These are phyloP conservation scores for Pseudogymnoascus sp. DNA, from an alignment of 2,329 filamentous ascomycete genomes.

Conservation along the genomic window DNA sequence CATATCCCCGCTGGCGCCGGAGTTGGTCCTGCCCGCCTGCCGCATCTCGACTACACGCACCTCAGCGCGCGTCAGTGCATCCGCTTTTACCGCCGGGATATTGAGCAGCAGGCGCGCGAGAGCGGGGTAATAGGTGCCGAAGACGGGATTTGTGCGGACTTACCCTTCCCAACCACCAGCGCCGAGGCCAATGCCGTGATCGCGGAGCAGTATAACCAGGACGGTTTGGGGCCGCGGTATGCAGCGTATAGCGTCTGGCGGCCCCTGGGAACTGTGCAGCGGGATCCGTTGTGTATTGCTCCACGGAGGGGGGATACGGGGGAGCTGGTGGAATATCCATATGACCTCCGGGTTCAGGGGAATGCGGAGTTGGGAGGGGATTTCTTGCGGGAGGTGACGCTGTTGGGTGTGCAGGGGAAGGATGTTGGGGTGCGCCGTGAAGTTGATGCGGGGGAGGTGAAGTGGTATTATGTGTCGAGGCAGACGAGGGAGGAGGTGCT, in stretches of 20 bases:
- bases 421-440: background rate
- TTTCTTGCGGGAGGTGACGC: slow-evolving; percentile 2
- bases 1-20: background rate
- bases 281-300: background rate
- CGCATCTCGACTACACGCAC: background rate
- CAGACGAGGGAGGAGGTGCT: slow-evolving; percentile 7
- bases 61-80: background rate
- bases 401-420: background rate
- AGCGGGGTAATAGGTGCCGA: background rate
- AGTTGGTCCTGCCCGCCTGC: background rate
- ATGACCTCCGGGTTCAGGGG: background rate
- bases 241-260: background rate
- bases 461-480: slow-evolving; percentile 3
- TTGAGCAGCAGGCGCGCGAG: background rate
- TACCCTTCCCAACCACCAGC: background rate
- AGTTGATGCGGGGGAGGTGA: background rate
- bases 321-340: background rate
- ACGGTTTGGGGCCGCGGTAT: background rate
- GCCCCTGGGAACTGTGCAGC: background rate
- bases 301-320: background rate
- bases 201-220: background rate
- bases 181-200: background rate
- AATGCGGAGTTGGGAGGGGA: background rate
- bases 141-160: background rate
- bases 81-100: background rate